These are phyloP conservation scores for Apiospora kogelbergensis DNA, from an alignment of 2,329 filamentous ascomycete genomes.

Conservation along the genomic window DNA sequence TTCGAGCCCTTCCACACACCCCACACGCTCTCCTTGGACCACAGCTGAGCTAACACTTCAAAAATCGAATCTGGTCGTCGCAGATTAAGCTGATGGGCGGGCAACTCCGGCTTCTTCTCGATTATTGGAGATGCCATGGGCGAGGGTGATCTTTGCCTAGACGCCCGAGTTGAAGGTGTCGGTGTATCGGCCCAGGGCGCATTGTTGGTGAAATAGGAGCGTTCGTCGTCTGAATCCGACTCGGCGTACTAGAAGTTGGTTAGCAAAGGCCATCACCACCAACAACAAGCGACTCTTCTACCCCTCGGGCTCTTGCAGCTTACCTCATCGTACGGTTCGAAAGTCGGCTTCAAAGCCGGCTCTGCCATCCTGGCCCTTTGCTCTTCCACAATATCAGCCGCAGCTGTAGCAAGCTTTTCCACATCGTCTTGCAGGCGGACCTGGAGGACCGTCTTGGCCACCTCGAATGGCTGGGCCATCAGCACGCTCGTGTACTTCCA, in stretches of 20 bases:
- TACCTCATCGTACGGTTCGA: constrained; percentile 27
- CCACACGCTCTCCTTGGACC: constrained; percentile 85
- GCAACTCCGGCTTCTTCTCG: constrained; percentile 33
- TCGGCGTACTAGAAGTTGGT: constrained; percentile 39
- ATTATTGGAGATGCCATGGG: constrained; percentile 30
- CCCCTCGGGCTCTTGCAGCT: neutral
- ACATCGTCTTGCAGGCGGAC: constrained; percentile 59
- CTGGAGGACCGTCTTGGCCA: constrained; percentile 91
- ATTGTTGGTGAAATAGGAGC: constrained; percentile 78
- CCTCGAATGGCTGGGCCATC: constrained; percentile 94
- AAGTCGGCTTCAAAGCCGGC: constrained; percentile 33
- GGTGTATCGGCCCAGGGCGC: constrained; percentile 51
- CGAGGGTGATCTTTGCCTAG: constrained; percentile 19
- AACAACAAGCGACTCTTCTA: neutral
- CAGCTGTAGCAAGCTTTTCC: constrained; percentile 33
- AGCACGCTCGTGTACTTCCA: constrained; percentile 91
- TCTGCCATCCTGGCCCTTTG: constrained; percentile 32
- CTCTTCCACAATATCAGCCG: constrained; percentile 23
- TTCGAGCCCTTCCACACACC: constrained; percentile 96
- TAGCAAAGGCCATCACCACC: neutral
- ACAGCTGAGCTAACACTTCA: constrained; percentile 83
- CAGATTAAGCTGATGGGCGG: constrained; percentile 66
- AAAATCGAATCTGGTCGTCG: constrained; percentile 78
- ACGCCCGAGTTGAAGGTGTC: constrained; percentile 40
- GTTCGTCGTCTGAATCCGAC: constrained; percentile 74